Conservation (phyloP, 2,329 filamentous ascomycete genomes). For the Colletotrichum neosansevieriae region DNA sequence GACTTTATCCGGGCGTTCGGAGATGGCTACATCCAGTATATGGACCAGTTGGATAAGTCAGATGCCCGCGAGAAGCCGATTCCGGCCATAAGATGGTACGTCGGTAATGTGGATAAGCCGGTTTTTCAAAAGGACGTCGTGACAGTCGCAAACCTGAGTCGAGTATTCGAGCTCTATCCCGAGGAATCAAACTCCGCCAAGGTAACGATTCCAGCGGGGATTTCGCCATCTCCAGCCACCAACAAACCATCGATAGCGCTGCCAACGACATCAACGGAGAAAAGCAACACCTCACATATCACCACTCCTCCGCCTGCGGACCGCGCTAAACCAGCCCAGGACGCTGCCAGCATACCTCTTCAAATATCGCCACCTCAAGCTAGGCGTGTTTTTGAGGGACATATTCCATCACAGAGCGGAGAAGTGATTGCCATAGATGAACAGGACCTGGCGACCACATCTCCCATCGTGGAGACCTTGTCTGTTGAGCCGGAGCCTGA, state of each 20-base stretch:
- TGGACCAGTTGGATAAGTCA: slow-evolving; percentile 43
- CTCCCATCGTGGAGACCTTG: not conserved
- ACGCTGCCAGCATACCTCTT: not conserved
- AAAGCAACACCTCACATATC: no score
- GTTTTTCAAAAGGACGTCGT: slow-evolving; percentile 48
- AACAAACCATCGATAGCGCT: no score
- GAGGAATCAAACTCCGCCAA: slow-evolving; percentile 42
- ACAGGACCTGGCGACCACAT: not conserved
- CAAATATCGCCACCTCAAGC: not conserved
- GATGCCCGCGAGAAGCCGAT: slow-evolving; percentile 46
- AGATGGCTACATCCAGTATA: slow-evolving; percentile 57
- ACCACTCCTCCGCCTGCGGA: not conserved
- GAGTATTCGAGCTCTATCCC: slow-evolving; percentile 50
- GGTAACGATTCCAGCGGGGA: not conserved
- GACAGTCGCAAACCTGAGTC: slow-evolving; percentile 50
- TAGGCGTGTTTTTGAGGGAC: no score
- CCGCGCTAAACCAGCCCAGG: not conserved
- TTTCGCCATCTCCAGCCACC: slow-evolving; percentile 1
- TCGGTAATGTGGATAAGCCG: slow-evolving; percentile 42
- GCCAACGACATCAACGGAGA: no score
- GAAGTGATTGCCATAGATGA: no score
- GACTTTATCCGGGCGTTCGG: slow-evolving; percentile 63
- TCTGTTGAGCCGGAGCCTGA: not conserved
- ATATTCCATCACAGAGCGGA: no score
- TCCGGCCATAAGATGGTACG: slow-evolving; percentile 58